Evolutionary conservation across 306 rosid species (phyloP), one percentile per base, ranked within the genome.

Genomic region (Cicer cuneatum): DNA sequence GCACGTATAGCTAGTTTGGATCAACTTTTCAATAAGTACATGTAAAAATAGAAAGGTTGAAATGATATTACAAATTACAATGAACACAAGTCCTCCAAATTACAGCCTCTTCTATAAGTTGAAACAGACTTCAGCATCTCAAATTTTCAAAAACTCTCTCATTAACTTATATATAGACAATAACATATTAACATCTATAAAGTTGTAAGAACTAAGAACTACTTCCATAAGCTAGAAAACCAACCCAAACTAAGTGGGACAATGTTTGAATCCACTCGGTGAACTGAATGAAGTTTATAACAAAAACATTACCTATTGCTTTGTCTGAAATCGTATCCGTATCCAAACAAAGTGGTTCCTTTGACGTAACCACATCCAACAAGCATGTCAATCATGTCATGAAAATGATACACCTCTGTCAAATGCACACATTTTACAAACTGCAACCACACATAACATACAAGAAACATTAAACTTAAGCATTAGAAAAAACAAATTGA

Each of bases 331-430:
- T 93, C 98, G 71, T 93, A 93, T 74, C 98, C 98, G 63, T 77
- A 93, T 62, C 98, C 98, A 85, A 91, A 93, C 84, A 91, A 85
- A 38, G 98, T 93, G 75, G 96, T 86, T 64, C 98, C 98, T 78
- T 93, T 91, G 80, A 88, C 81, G 72, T 88, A 89, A 9, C 98
- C 97, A 54, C 97, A 91, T 43, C 42, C 83, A 56, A 93, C 83
- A 54, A 93, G 97, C 96, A 89, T 88, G 37, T 88, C 91, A 70
- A 93, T 93, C 93, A 93, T 87, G 72, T 83, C 92, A 86, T 93
- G 98, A 72, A 89, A 93, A 75, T 91, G 92, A 85, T 90, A 93
- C 7, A 90, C 90, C 21, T 87, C 97, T 21, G 83, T 16, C 84
- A 93, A 82, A 78, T 85, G 94, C 41, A 91, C 15, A 64, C 88